Evolutionary conservation across 441 rosid species (phyloP).

Genomic region (Daphne laureola): DNA sequence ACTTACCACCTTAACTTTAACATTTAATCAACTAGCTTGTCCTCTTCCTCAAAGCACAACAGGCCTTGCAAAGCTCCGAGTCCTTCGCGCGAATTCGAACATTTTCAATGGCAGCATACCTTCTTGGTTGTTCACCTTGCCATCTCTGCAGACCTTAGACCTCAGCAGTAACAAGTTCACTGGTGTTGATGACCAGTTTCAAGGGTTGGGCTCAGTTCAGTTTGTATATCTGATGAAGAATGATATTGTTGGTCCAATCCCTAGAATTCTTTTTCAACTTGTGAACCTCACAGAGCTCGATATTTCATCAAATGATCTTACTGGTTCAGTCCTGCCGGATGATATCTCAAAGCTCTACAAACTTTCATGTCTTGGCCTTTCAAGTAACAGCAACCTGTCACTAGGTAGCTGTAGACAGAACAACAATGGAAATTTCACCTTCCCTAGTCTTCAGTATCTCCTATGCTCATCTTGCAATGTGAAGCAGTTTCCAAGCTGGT

Average conservation of each 20-base stretch:
- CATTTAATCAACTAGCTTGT: slow-evolving; percentile 2
- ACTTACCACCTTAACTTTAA: neutral
- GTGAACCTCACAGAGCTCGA: neutral
- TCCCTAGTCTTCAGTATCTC: neutral
- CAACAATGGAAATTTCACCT: neutral
- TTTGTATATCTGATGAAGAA: too few relatives aligned
- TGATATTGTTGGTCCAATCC: slow-evolving; percentile 3
- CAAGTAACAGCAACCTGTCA: neutral
- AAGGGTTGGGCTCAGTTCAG: too few relatives aligned
- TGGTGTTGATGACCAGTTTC: slow-evolving; percentile 1
- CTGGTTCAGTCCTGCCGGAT: neutral
- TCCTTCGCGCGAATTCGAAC: neutral
- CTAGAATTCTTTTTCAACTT: neutral
- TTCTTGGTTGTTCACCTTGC: slow-evolving; percentile 9
- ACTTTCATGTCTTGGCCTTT: neutral
- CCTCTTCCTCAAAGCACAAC: neutral
- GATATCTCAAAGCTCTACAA: slow-evolving; percentile 4
- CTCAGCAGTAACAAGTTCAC: slow-evolving; percentile 9
- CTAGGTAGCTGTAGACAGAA: too few relatives aligned
- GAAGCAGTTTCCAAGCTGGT: slow-evolving; percentile 10
- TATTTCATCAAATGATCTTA: slow-evolving; percentile 15
- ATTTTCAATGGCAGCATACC: slow-evolving; percentile 7
- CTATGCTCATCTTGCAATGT: slow-evolving; percentile 6
- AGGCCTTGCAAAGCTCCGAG: neutral
- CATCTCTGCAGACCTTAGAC: slow-evolving; percentile 3